Evolutionary conservation across 805 yeast species (phyloP).

Genomic region (Kodamaea hsintzibuensis): DNA sequence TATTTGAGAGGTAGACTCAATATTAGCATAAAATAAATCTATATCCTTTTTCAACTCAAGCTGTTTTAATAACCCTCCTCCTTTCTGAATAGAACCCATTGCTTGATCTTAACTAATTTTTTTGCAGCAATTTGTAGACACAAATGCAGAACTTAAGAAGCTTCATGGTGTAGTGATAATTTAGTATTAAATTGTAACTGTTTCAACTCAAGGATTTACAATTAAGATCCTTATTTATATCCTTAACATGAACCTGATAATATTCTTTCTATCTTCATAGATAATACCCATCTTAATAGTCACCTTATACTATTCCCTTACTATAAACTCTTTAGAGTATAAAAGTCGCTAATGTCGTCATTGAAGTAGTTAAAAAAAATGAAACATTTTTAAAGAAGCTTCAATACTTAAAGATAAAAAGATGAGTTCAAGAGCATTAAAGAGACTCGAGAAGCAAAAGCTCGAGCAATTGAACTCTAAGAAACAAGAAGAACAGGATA

Average conservation of each 20-base stretch:
- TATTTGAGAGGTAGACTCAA: background rate
- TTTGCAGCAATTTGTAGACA: background rate
- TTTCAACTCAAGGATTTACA: too few species aligned
- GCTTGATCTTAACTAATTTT: background rate
- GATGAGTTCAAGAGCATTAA: constrained; percentile 30
- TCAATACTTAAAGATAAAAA: background rate
- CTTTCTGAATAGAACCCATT: background rate
- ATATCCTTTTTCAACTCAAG: background rate
- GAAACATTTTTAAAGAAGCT: background rate
- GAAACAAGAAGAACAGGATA: constrained; percentile 11
- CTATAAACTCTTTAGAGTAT: too few species aligned
- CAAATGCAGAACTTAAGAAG: background rate
- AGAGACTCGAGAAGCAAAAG: constrained; percentile 25
- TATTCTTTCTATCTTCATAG: too few species aligned
- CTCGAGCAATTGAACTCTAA: constrained; percentile 13
- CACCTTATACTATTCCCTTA: too few species aligned
- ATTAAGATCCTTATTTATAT: too few species aligned
- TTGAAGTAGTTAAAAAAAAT: background rate
- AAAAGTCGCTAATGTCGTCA: constrained; percentile 1
- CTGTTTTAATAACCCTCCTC: background rate
- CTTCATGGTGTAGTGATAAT: background rate
- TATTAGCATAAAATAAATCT: background rate
- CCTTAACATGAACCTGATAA: too few species aligned
- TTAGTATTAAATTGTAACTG: too few species aligned
- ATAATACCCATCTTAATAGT: too few species aligned